These are phyloP conservation scores for Dictyostelium brefeldianum DNA, from an alignment of 78 protist genomes.

Conservation along the genomic window DNA sequence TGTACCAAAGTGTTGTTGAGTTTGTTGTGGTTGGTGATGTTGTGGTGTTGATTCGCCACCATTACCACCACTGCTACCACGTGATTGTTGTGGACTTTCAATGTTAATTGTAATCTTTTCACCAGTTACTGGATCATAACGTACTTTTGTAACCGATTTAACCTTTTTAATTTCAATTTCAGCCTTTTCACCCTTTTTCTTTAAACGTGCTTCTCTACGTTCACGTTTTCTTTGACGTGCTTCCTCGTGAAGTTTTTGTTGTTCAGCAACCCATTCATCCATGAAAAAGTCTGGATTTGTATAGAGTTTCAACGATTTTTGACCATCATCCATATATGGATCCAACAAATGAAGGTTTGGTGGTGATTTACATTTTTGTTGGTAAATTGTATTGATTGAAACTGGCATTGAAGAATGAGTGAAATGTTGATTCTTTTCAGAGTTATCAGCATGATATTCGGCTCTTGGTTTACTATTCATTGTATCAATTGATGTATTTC, in stretches of 20 bases:
- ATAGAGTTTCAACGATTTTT: constrained; percentile 46
- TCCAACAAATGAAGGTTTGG: constrained; percentile 56
- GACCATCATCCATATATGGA: constrained; percentile 78
- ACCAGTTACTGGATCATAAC: constrained; percentile 80
- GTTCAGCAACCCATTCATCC: constrained; percentile 81
- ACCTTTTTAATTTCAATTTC: constrained; percentile 17
- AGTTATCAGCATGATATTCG: constrained; percentile 62
- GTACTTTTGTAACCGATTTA: constrained; percentile 40
- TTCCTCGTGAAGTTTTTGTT: constrained; percentile 45
- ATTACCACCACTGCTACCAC: too few species aligned
- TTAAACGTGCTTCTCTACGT: constrained; percentile 74
- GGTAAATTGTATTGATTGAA: constrained; percentile 18
- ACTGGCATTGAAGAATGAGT: constrained; percentile 36
- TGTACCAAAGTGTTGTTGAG: constrained; percentile 10
- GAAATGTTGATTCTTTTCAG: constrained; percentile 50
- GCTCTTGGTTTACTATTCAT: constrained; percentile 71
- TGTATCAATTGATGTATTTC: constrained; percentile 34
- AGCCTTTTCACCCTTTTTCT: constrained; percentile 40
- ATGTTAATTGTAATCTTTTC: constrained; percentile 53
- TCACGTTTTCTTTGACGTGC: constrained; percentile 69
- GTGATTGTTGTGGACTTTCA: constrained; percentile 8
- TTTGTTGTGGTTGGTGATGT: constrained; percentile 6
- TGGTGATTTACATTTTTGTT: constrained; percentile 53
- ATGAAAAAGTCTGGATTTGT: constrained; percentile 82
- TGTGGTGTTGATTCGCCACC: neutral